Base-by-base conservation (phyloP, 1,284 basidiomycete genomes). In the Mycena citricolor region DNA sequence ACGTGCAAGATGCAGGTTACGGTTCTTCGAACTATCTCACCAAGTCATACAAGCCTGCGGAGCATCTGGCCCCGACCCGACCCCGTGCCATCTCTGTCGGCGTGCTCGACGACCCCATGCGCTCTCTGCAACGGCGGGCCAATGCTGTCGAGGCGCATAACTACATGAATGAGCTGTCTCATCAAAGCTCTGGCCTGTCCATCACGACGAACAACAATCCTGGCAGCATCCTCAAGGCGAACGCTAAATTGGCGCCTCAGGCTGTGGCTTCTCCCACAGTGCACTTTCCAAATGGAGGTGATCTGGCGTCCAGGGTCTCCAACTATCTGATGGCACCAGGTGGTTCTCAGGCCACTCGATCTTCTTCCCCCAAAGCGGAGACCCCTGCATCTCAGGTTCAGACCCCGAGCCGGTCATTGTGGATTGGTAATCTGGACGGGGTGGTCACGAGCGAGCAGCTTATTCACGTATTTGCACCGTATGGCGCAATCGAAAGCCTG, bases 371-470 rank as follows among this genome's bases (percentile, higher is more conserved):
- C 23, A 90, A 90, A 63, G 73, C 82, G 25, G 87, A 90, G 63
- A 72, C 66, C 25, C 70, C 74, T 32, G 72, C 75, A 26, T 76
- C 79, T 4, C 88, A 90, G 61, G 77, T 85, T 39, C 91, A 97
- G 66, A 88, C 91, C 33, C 95, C 97, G 17, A 95, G 93, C 11
- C 82, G 95, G 40, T 94, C 91, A 32, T 74, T 99, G 32, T 99
- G 95, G 94, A 95, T 99, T 59, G 95, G 95, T 35, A 97, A 97
- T 63, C 76, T 99, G 34, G 93, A 98, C 64, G 88, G 88, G 50
- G 86, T 86, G 39, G 90, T 94, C 39, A 93, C 93, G 0, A 93
- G 90, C 57, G 91, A 95, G 63, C 92, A 97, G 60, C 81, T 99
- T 42, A 90, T 97, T 50, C 85, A 88, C 53, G 90, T 95, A 13